A percentile compares a stretch with the other conserved stretches of the same genome.
phyloP scores from a whole-genome alignment of 1,284 basidiomycete genomes.

The Entoloma clypeatum region DNA sequence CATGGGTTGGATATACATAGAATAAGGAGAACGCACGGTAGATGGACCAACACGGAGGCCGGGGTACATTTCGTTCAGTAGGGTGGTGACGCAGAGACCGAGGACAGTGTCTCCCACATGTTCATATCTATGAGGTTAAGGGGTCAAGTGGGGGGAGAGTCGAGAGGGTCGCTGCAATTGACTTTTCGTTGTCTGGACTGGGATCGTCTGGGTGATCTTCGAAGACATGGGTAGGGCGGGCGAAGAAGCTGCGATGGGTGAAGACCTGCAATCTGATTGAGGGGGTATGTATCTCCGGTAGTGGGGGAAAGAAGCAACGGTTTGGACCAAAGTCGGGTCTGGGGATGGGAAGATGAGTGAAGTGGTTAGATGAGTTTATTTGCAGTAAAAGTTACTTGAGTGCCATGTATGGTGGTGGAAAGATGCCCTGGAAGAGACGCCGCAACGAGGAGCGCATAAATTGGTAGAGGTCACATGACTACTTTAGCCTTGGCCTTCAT shows the following conservation, averaged over 20 bases:
- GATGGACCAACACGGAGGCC: conserved; percentile 70
- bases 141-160: conserved; percentile 2
- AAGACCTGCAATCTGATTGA: conserved; percentile 53
- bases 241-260: conserved; percentile 68
- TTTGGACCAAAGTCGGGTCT: conserved; percentile 40
- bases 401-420: too few species aligned
- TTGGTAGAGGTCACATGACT: conserved; percentile 19
- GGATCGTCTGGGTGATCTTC: conserved; percentile 67
- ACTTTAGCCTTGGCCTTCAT: conserved; percentile 54
- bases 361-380: not conserved
- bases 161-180: conserved; percentile 19
- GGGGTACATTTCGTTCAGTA: conserved; percentile 61
- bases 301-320: conserved; percentile 38
- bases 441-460: too few species aligned
- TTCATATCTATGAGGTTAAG: conserved; percentile 48
- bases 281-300: conserved; percentile 46
- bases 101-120: conserved; percentile 72
- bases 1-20: conserved; percentile 8
- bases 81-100: conserved; percentile 57
- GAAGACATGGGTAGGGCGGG: conserved; percentile 65
- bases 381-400: conserved; percentile 15
- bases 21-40: conserved; percentile 45
- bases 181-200: conserved; percentile 78
- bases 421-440: too few species aligned
- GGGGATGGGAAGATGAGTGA: conserved; percentile 4